Percentiles rank a stretch among this genome's conserved stretches.
phyloP scores from a whole-genome alignment of 164 flowering plant genomes.

The Warburgia ugandensis region DNA sequence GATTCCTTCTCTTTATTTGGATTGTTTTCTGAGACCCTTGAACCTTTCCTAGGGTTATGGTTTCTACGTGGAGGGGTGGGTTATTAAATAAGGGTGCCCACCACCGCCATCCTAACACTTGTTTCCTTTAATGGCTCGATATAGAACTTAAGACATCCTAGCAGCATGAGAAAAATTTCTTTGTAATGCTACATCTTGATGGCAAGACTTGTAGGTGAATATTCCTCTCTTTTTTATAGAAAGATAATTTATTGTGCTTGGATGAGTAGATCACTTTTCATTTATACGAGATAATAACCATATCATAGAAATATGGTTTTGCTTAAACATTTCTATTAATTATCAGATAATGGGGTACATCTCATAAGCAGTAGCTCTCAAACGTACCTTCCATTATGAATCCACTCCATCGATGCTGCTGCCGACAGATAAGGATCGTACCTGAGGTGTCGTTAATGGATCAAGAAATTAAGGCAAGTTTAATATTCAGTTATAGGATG shows the following conservation, averaged over 20 bases:
- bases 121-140: conserved; percentile 15
- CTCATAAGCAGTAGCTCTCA: too few relatives aligned
- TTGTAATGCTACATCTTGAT: conserved; percentile 10
- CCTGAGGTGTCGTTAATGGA: too few relatives aligned
- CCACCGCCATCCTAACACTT: conserved; percentile 11
- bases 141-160: conserved; percentile 4
- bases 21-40: background rate
- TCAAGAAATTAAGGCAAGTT: too few relatives aligned
- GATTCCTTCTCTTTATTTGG: background rate
- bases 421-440: too few relatives aligned
- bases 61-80: conserved; percentile 9
- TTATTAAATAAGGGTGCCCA: conserved; percentile 5
- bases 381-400: too few relatives aligned
- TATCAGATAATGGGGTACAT: too few relatives aligned
- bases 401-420: too few relatives aligned
- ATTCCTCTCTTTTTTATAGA: conserved; percentile 13
- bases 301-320: too few relatives aligned
- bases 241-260: background rate
- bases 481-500: too few relatives aligned
- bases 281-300: too few relatives aligned
- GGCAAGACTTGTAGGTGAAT: conserved; percentile 21
- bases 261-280: background rate
- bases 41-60: conserved; percentile 6
- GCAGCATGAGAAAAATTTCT: background rate
- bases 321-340: too few relatives aligned